Evolutionary conservation across 148 eudicot species (phyloP).

Genomic region (Heliamphora exappendiculata): DNA sequence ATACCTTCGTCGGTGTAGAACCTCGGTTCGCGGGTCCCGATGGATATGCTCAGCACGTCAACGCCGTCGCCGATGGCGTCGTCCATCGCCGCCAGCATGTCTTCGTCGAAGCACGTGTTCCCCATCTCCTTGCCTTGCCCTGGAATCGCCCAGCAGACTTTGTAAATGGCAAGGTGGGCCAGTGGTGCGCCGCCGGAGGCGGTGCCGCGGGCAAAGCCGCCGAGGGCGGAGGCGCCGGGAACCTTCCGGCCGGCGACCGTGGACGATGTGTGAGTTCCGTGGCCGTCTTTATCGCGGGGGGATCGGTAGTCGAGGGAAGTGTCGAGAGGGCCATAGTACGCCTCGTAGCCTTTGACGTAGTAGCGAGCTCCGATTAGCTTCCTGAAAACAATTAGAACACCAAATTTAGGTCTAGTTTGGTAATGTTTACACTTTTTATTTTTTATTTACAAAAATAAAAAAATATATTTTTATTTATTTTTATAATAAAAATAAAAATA

Average conservation of each 20-base stretch:
- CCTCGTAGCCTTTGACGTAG: slow-evolving; percentile 71
- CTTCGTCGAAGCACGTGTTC: slow-evolving; percentile 60
- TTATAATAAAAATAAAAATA: no score
- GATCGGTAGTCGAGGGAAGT: slow-evolving; percentile 49
- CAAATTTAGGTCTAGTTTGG: no score
- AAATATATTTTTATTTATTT: no score
- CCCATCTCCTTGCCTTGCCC: slow-evolving; percentile 43
- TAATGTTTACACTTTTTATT: no score
- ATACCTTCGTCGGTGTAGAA: slow-evolving; percentile 40
- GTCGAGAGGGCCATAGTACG: slow-evolving; percentile 53
- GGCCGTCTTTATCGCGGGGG: slow-evolving; percentile 82
- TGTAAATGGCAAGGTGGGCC: slow-evolving; percentile 75
- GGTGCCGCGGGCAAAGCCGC: slow-evolving; percentile 56
- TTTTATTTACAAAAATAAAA: no score
- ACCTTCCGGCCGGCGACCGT: slow-evolving; percentile 66
- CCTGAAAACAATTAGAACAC: slow-evolving; percentile 29
- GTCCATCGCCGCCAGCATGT: slow-evolving; percentile 83
- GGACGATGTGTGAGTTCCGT: slow-evolving; percentile 90
- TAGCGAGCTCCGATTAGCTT: slow-evolving; percentile 85
- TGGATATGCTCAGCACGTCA: slow-evolving; percentile 61
- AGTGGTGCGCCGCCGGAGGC: slow-evolving; percentile 94
- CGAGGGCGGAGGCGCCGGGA: slow-evolving; percentile 41
- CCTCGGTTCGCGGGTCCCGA: slow-evolving; percentile 31
- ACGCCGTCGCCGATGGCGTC: slow-evolving; percentile 85
- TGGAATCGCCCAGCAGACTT: slow-evolving; percentile 72